Evolutionary conservation across 768 basidiomycete genomes (phyloP).

Genomic region (Pholiota conissans): DNA sequence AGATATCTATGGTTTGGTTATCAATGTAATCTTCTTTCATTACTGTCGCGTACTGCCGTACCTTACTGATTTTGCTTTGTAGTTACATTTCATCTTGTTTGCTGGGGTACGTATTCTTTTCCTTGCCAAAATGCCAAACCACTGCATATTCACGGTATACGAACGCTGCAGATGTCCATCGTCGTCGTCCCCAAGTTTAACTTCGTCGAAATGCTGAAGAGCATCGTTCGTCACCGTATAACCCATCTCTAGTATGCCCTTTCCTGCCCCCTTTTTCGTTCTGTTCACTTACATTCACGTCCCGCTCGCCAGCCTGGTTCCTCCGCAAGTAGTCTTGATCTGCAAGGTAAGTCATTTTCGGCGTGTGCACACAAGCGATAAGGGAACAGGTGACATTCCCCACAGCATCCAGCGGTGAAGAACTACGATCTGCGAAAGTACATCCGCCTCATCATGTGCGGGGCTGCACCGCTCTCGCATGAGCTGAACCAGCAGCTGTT

Average conservation of each 20-base stretch:
- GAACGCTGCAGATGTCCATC: conserved; percentile 49
- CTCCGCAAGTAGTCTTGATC: conserved; percentile 55
- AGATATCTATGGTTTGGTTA: conserved; percentile 69
- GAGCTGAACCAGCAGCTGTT: conserved; percentile 52
- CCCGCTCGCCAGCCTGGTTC: conserved; percentile 45
- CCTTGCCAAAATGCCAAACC: too few relatives aligned
- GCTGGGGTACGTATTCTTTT: conserved; percentile 47
- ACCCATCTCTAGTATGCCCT: conserved; percentile 47
- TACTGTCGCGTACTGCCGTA: not conserved
- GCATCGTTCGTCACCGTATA: conserved; percentile 58
- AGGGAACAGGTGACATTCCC: too few relatives aligned
- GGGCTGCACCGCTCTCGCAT: conserved; percentile 59
- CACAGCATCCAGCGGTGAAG: conserved; percentile 55
- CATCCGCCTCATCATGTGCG: conserved; percentile 50
- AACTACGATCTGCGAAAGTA: conserved; percentile 44
- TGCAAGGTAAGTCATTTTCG: conserved; percentile 47
- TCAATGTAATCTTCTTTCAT: conserved; percentile 41
- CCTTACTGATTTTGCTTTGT: not conserved
- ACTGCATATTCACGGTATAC: too few relatives aligned
- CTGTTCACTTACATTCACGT: not conserved
- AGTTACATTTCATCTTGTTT: conserved; percentile 62
- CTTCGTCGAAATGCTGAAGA: conserved; percentile 59
- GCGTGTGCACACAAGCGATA: too few relatives aligned
- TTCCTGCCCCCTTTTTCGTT: not conserved
- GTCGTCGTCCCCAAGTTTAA: conserved; percentile 66